Evolutionary conservation across 352 stramenopile genomes (phyloP).

Genomic region (Globisporangium acanthophoron): DNA sequence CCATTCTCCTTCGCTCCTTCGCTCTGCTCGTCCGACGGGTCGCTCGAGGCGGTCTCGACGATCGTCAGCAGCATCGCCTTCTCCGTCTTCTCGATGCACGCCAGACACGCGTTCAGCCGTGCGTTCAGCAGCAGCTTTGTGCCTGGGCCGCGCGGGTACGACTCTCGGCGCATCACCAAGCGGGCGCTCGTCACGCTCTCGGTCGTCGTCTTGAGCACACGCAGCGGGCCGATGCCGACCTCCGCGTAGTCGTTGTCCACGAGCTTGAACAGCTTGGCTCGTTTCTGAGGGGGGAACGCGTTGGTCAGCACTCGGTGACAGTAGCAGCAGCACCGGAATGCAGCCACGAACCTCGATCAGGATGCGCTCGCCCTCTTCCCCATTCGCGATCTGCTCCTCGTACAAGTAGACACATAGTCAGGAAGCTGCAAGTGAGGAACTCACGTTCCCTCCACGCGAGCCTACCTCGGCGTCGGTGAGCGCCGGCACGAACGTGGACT

Average conservation of each 20-base stretch:
- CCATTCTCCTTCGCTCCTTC: neutral
- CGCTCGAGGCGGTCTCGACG: constrained; percentile 37
- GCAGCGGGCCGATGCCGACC: constrained; percentile 68
- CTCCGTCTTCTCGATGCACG: constrained; percentile 69
- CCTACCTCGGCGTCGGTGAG: constrained; percentile 64
- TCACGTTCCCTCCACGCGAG: too few relatives aligned
- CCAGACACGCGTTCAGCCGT: constrained; percentile 49
- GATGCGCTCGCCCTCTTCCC: constrained; percentile 66
- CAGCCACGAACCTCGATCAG: constrained; percentile 47
- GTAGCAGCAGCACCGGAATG: too few relatives aligned
- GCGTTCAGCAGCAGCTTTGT: constrained; percentile 78
- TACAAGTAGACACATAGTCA: neutral
- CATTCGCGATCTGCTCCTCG: constrained; percentile 31
- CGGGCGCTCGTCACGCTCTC: constrained; percentile 38
- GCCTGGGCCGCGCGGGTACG: constrained; percentile 58
- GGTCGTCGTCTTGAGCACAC: constrained; percentile 49
- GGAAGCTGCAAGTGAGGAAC: neutral
- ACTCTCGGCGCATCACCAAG: constrained; percentile 79
- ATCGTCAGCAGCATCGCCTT: constrained; percentile 70
- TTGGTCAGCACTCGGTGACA: too few relatives aligned
- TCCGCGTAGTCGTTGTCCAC: constrained; percentile 69
- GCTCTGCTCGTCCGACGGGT: neutral
- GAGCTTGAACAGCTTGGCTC: constrained; percentile 76
- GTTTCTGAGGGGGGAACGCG: constrained; percentile 33
- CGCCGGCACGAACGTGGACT: constrained; percentile 36